Evolutionary conservation across 75 land plant genomes (phyloP), one percentile per base, ranked within the genome.

Genomic region (Azolla pinnata): DNA sequence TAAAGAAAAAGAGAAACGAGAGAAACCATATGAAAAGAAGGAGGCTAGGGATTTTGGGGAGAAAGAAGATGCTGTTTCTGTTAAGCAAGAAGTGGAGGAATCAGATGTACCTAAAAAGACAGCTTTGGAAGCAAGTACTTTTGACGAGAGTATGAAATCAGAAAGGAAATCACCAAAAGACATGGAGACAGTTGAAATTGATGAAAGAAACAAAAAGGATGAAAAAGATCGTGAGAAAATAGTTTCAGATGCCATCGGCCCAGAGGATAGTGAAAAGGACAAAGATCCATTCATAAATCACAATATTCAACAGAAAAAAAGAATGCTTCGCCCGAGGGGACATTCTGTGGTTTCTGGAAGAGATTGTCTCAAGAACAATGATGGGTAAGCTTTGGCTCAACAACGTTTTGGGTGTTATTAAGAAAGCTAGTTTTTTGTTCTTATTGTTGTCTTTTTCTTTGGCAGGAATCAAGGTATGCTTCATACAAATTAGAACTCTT

Each of bases 281-380:
- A 80, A 64, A 47, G 84, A 81, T 33, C 68, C 44, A 23, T 72
- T 74, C 65, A 53, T 60, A 46, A 69, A 54, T 42, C 51, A 67
- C 71, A 78, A 73, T 50, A 76, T 83, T 45, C 86, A 82, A 60
- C 96, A 86, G 40, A 84, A 92, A 23, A 84, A 73, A 54, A 81
- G 93, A 51, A 83, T 83, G 91, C 72, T 73, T 33, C 81, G 97
- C 1, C 73, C 82, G 21, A 71, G 88, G 71, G 85, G 79, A 4
- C 66, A 68, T 57, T 73, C 87, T 24, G 80, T 75, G 47, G 49
- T 76, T n/a, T 25, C 60, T 23, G 70, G 59, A 31, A 73, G 87
- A 29, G 96, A 90, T 33, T 59, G 72, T 24, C 87, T 64, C 9
- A 71, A 71, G 32, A 93, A 90, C 21, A 64, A 34, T 68, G 97